These are phyloP conservation scores for Phyllosticta citrichinensis DNA, from an alignment of 2,329 filamentous ascomycete genomes.

Conservation along the genomic window DNA sequence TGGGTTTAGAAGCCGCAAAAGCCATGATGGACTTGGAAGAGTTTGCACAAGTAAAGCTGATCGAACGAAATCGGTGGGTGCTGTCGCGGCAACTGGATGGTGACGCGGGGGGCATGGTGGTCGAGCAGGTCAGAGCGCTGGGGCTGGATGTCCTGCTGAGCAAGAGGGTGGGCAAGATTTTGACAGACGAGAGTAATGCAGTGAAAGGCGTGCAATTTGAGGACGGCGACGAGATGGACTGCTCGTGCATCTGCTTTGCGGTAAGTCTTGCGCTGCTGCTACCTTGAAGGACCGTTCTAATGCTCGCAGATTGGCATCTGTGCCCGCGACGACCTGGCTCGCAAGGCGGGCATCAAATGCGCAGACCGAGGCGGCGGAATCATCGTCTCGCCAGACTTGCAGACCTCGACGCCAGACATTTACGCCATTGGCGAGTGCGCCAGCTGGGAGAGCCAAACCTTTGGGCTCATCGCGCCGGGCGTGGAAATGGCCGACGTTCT, in stretches of 20 bases:
- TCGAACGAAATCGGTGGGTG: conserved; percentile 77
- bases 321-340: conserved; percentile 67
- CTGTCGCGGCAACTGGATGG: conserved; percentile 71
- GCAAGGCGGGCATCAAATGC: conserved; percentile 59
- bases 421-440: conserved; percentile 90
- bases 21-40: conserved; percentile 79
- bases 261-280: conserved; percentile 24
- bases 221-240: conserved; percentile 67
- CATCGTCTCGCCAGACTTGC: conserved; percentile 55
- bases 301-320: conserved; percentile 63
- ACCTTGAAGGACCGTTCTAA: conserved; percentile 6
- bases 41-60: conserved; percentile 63
- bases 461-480: conserved; percentile 79
- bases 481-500: conserved; percentile 90
- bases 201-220: conserved; percentile 70
- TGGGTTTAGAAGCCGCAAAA: conserved; percentile 82
- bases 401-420: conserved; percentile 61
- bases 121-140: conserved; percentile 67
- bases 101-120: conserved; percentile 72
- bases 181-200: conserved; percentile 55
- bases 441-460: conserved; percentile 79
- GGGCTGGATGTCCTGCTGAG: conserved; percentile 72
- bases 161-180: conserved; percentile 63
- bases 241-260: conserved; percentile 78
- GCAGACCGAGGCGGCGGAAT: conserved; percentile 67